phyloP scores from a whole-genome alignment of 1,284 basidiomycete genomes.

The Chondrostereum purpureum region DNA sequence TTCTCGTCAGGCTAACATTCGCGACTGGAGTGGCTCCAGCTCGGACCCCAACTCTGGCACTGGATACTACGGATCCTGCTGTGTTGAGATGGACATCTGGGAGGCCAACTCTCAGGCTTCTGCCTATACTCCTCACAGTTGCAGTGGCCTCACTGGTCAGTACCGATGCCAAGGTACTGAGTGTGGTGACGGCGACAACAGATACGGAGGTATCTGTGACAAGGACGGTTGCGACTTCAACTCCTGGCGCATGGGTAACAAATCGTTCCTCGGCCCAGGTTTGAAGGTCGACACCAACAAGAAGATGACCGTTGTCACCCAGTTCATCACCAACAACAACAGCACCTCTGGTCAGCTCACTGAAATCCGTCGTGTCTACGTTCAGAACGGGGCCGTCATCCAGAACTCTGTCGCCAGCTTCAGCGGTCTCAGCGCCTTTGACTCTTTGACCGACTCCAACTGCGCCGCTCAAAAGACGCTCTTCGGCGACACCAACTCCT shows the following conservation, averaged over 20 bases:
- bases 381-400: constrained; percentile 46
- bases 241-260: constrained; percentile 49
- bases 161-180: constrained; percentile 30
- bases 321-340: constrained; percentile 41
- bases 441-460: constrained; percentile 35
- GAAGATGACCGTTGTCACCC: constrained; percentile 49
- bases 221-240: constrained; percentile 50
- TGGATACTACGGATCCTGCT: constrained; percentile 36
- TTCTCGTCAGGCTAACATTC: constrained; percentile 31
- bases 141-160: constrained; percentile 26
- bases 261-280: constrained; percentile 39
- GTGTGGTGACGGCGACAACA: constrained; percentile 21
- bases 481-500: constrained; percentile 38
- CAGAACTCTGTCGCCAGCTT: constrained; percentile 40
- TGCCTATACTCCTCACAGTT: constrained; percentile 44
- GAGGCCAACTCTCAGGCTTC: constrained; percentile 33
- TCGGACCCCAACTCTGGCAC: constrained; percentile 20
- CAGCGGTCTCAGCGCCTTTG: constrained; percentile 28
- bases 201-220: constrained; percentile 37
- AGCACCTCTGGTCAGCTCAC: constrained; percentile 37
- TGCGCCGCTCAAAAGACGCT: constrained; percentile 37
- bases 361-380: constrained; percentile 50
- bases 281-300: constrained; percentile 35
- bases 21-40: constrained; percentile 31
- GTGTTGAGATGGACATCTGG: constrained; percentile 53